phyloP scores from a whole-genome alignment of 805 yeast species.

The Nakazawaea wickerhamii region DNA sequence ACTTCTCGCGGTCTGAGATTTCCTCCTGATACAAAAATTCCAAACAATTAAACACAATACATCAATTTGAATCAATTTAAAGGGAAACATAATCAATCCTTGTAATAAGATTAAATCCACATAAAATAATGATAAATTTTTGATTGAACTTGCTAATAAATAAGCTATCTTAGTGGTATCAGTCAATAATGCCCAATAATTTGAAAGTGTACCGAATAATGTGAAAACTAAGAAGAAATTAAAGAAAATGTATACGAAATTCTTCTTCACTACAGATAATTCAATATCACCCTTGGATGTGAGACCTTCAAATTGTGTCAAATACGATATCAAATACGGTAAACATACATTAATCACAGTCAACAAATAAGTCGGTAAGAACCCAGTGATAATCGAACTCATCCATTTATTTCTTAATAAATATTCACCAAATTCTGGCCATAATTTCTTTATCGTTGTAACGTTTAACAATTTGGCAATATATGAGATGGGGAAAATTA shows the following conservation, averaged over 20 bases:
- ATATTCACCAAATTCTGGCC: slow-evolving; percentile 55
- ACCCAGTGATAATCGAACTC: slow-evolving; percentile 54
- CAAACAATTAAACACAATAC: slow-evolving; percentile 43
- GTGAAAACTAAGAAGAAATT: slow-evolving; percentile 92
- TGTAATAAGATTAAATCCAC: slow-evolving; percentile 80
- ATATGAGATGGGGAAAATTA: slow-evolving; percentile 51
- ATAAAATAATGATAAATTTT: slow-evolving; percentile 78
- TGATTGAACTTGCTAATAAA: slow-evolving; percentile 76
- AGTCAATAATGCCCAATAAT: slow-evolving; percentile 71
- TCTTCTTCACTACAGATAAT: slow-evolving; percentile 49
- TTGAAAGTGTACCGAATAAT: slow-evolving; percentile 85
- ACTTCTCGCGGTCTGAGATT: slow-evolving; percentile 44
- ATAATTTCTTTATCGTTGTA: slow-evolving; percentile 47
- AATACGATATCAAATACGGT: slow-evolving; percentile 50
- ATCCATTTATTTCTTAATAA: slow-evolving; percentile 45
- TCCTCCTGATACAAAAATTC: slow-evolving; percentile 30
- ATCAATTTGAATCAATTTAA: slow-evolving; percentile 62
- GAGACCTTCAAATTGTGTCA: slow-evolving; percentile 47
- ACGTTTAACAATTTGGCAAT: slow-evolving; percentile 53
- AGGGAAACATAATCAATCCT: slow-evolving; percentile 87
- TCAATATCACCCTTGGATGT: slow-evolving; percentile 55
- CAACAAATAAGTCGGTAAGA: slow-evolving; percentile 56
- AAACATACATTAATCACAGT: slow-evolving; percentile 45
- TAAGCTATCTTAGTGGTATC: slow-evolving; percentile 89
- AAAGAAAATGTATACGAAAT: slow-evolving; percentile 81